A percentile compares a stretch with the other conserved stretches of the same genome.
These are phyloP conservation scores for Strobilomyces dryophilus DNA, from an alignment of 768 basidiomycete species.

Conservation along the genomic window DNA sequence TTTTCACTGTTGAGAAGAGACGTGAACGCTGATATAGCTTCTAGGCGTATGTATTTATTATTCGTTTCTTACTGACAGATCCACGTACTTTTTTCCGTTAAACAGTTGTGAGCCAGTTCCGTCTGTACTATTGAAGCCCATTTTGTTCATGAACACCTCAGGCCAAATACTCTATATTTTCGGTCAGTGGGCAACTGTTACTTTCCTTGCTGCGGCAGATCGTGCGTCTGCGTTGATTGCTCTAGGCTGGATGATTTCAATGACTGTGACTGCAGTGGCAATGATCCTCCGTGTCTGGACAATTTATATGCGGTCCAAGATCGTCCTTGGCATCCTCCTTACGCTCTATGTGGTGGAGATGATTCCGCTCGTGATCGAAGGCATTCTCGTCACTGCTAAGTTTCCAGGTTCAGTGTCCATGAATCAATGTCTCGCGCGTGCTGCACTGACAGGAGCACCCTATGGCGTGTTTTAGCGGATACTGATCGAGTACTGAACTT, in stretches of 20 bases:
- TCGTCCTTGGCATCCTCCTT: conserved; percentile 10
- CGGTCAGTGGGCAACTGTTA: not conserved
- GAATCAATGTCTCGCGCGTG: not conserved
- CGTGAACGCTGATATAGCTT: not conserved
- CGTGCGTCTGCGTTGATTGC: not conserved
- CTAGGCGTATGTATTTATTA: conserved; percentile 7
- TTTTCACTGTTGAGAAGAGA: no score
- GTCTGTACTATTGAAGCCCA: not conserved
- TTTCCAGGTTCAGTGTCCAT: not conserved
- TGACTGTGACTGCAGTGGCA: conserved; percentile 1
- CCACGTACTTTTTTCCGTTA: not conserved
- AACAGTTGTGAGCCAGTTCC: conserved; percentile 9
- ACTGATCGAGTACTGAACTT: not conserved
- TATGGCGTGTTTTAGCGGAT: not conserved
- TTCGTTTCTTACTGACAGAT: not conserved
- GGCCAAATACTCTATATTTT: conserved; percentile 2
- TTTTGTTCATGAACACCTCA: not conserved
- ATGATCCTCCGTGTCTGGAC: conserved; percentile 18
- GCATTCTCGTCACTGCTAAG: not conserved
- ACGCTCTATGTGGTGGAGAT: conserved; percentile 2
- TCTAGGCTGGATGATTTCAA: not conserved
- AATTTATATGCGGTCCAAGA: conserved; percentile 7
- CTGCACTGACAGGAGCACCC: not conserved
- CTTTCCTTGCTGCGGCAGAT: conserved; percentile 8
- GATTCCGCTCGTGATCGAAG: not conserved